These are phyloP conservation scores for Gautieria morchelliformis DNA, from an alignment of 768 basidiomycete genomes.

Conservation along the genomic window DNA sequence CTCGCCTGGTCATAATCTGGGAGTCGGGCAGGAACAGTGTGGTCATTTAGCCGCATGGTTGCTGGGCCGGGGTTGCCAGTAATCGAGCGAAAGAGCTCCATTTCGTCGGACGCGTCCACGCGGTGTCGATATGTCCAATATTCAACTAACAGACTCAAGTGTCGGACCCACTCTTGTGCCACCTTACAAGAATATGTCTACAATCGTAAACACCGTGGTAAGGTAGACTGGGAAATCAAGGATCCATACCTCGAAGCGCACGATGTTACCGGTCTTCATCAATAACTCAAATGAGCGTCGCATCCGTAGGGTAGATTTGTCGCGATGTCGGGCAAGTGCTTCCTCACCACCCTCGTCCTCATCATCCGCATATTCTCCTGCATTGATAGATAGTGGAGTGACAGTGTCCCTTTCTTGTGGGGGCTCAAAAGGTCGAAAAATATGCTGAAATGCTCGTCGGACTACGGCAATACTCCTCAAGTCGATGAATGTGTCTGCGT, in stretches of 20 bases:
- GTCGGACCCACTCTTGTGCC: conserved; percentile 79
- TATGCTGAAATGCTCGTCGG: conserved; percentile 47
- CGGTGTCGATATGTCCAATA: conserved; percentile 80
- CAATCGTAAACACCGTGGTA: neutral
- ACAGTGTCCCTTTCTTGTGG: neutral
- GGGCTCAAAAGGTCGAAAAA: conserved; percentile 21
- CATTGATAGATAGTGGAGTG: conserved; percentile 24
- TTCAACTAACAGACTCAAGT: conserved; percentile 53
- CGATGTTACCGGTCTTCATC: conserved; percentile 53
- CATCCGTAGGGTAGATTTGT: conserved; percentile 41
- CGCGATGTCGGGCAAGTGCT: conserved; percentile 30
- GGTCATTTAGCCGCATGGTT: conserved; percentile 29
- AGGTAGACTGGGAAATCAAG: neutral
- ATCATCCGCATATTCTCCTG: conserved; percentile 30
- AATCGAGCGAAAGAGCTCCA: conserved; percentile 55
- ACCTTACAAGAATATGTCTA: conserved; percentile 57
- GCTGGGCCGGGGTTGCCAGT: conserved; percentile 27
- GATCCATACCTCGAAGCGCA: conserved; percentile 67
- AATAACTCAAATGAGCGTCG: conserved; percentile 71
- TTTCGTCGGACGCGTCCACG: conserved; percentile 68
- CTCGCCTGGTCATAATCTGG: conserved; percentile 43
- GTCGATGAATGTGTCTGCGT: conserved; percentile 62
- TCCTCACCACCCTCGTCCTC: conserved; percentile 61
- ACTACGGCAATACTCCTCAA: conserved; percentile 60
- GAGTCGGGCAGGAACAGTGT: conserved; percentile 38